These are phyloP conservation scores for Cystobasidium pallidum DNA, from an alignment of 1,284 basidiomycete species.

Conservation along the genomic window DNA sequence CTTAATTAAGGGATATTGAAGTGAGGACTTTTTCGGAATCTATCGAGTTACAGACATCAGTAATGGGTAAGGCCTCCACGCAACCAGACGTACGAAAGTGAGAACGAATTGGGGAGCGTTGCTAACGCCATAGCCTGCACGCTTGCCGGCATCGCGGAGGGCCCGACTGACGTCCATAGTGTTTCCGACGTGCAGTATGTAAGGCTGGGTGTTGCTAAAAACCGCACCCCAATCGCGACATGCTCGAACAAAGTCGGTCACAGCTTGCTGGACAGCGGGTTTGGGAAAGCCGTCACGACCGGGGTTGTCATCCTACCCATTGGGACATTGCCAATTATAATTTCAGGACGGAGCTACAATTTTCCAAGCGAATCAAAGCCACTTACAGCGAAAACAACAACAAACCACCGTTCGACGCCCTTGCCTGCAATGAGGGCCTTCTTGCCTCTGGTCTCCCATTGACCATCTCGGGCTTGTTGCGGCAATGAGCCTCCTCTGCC, in stretches of 20 bases:
- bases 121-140: slow-evolving; percentile 10
- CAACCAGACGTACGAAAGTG: slow-evolving; percentile 4
- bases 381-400: slow-evolving; percentile 40
- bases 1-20: slow-evolving; percentile 30
- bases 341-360: neutral
- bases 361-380: neutral
- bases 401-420: slow-evolving; percentile 37
- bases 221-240: slow-evolving; percentile 20
- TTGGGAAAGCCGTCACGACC: slow-evolving; percentile 12
- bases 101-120: slow-evolving; percentile 32
- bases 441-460: slow-evolving; percentile 17
- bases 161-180: slow-evolving; percentile 9
- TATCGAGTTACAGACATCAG: neutral
- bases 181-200: slow-evolving; percentile 30
- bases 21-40: slow-evolving; percentile 23
- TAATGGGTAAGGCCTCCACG: neutral
- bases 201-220: slow-evolving; percentile 17
- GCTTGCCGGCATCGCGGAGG: slow-evolving; percentile 31
- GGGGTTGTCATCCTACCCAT: slow-evolving; percentile 24
- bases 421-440: slow-evolving; percentile 2
- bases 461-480: slow-evolving; percentile 14
- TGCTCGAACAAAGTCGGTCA: slow-evolving; percentile 8
- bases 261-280: slow-evolving; percentile 5
- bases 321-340: no score
- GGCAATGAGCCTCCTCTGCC: neutral